Percentiles rank a stretch among this genome's conserved stretches.
Conservation (phyloP, 768 basidiomycete genomes). For the Pleurotus eryngii region DNA sequence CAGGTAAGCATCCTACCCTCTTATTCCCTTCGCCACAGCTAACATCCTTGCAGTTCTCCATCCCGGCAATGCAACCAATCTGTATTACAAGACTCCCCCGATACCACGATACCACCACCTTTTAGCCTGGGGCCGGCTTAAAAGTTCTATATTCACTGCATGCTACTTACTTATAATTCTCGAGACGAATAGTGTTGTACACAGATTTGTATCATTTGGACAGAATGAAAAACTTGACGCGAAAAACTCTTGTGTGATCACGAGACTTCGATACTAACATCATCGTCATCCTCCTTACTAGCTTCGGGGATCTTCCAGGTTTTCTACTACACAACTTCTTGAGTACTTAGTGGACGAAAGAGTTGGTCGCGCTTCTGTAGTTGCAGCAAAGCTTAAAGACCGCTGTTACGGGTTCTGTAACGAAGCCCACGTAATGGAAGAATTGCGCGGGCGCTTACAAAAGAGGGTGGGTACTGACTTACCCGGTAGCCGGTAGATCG, state of each 20-base stretch:
- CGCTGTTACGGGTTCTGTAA: too few species aligned
- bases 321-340: too few species aligned
- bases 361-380: too few species aligned
- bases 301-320: too few species aligned
- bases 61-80: not conserved
- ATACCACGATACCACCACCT: constrained; percentile 7
- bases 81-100: constrained; percentile 6
- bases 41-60: not conserved
- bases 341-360: too few species aligned
- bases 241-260: constrained; percentile 2
- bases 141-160: constrained; percentile 4
- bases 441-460: too few species aligned
- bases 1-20: not conserved
- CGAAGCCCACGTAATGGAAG: too few species aligned
- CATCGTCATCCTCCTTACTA: too few species aligned
- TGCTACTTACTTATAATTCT: constrained; percentile 6
- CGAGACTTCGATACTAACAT: not conserved
- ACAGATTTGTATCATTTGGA: constrained; percentile 6
- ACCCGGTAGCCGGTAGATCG: too few species aligned
- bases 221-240: constrained; percentile 5
- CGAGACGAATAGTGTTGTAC: constrained; percentile 2
- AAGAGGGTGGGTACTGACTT: too few species aligned
- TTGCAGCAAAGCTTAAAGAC: too few species aligned
- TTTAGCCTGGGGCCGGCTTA: constrained; percentile 1
- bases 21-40: not conserved